Base-by-base conservation (phyloP, 208 protist genomes). In the Leishmania tropica region DNA sequence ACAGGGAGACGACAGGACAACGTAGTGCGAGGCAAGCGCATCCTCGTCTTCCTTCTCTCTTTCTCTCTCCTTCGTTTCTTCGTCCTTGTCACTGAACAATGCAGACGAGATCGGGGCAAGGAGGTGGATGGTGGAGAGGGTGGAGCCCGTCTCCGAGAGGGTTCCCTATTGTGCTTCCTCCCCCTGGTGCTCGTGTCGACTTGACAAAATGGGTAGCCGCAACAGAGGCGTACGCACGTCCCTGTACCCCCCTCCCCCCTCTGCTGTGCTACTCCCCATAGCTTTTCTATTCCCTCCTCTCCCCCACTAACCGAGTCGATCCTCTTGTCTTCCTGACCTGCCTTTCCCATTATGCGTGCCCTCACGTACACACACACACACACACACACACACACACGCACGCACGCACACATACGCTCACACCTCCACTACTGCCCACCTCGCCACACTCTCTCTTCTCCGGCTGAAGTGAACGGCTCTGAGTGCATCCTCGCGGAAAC, bases 401-500 rank as follows among this genome's bases (percentile, higher is more conserved):
- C 31, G 31, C 0, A 53, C n/a, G 15, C 28, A 31, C 53, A 21
- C 19, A 56, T 56, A 47, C 45, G 10, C n/a, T 10, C 53, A 78
- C 53, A 24, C 56, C 37, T 48, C 40, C 75, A 65, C 54, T 10
- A 31, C 42, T 48, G n/a, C 31, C 37, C 5, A 31, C 48, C 2
- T 58, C 15, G 21, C 75, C 75, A 13, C 56, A 28, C 8, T 37
- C 17, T 21, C 40, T 2, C 19, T 7, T 31, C 21, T 8, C 3
- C 42, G 45, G 45, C 70, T 35, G 40, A 8, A 74, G 51, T 45
- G 24, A 74, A n/a, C 40, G 45, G 10, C 40, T 42, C 42, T 74
- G 47, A 74, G 45, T 74, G 45, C 70, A 54, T 74, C 70, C 45
- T 74, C 70, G 19, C 45, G 40, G 24, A 74, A 35, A 31, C 21